Percentiles rank a stretch among this genome's conserved stretches.
Conservation (phyloP, 192 early-diverging fungal species). For the Podila epigama region DNA sequence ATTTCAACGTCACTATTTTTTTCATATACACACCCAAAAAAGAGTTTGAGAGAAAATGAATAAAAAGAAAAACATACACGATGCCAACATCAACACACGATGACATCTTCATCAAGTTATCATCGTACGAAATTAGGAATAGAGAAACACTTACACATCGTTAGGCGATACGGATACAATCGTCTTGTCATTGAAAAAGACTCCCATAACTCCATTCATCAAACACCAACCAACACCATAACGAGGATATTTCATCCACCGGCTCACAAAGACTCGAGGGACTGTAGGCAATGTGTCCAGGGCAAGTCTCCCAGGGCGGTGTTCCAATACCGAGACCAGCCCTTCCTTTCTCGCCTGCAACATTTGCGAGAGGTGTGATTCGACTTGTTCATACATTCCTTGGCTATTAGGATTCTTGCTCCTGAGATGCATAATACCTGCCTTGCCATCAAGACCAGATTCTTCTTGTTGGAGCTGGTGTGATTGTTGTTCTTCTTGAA, state of each 20-base stretch:
- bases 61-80: background rate
- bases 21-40: background rate
- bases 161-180: constrained; percentile 72
- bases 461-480: background rate
- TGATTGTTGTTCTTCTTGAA: background rate
- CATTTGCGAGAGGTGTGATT: background rate
- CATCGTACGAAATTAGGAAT: background rate
- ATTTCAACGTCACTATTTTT: constrained; percentile 32
- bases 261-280: constrained; percentile 75
- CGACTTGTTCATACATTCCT: background rate
- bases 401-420: background rate
- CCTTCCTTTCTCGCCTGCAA: background rate
- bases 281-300: background rate
- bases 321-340: background rate
- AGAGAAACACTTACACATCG: constrained; percentile 48
- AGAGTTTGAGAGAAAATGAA: constrained; percentile 3
- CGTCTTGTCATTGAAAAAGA: constrained; percentile 90
- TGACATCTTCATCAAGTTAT: background rate
- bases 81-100: background rate
- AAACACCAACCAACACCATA: constrained; percentile 92
- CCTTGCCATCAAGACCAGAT: background rate
- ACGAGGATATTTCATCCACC: constrained; percentile 89
- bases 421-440: background rate
- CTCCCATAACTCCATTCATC: constrained; percentile 83
- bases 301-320: background rate